Percentiles rank a stretch among this genome's conserved stretches.
Conservation (phyloP, 345 rosid genomes). For the Salix viminalis region DNA sequence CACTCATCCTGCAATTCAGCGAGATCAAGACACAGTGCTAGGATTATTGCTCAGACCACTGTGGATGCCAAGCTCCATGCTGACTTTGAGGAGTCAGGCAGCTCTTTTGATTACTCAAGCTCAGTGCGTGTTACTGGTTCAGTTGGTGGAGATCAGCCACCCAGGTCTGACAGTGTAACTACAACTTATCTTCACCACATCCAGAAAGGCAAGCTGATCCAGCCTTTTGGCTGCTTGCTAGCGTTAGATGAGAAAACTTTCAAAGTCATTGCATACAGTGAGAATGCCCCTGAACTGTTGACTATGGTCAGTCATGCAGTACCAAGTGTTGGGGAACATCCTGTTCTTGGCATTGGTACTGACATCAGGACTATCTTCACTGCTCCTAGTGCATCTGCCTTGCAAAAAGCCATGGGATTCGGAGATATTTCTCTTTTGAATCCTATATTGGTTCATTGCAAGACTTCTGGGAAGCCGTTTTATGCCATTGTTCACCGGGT, state of each 20-base stretch:
- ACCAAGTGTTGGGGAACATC: constrained; percentile 86
- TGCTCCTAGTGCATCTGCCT: constrained; percentile 81
- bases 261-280: constrained; percentile 84
- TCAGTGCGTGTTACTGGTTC: constrained; percentile 58
- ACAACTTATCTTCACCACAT: constrained; percentile 89
- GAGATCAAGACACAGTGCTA: constrained; percentile 73
- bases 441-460: constrained; percentile 92
- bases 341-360: constrained; percentile 68
- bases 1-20: constrained; percentile 65
- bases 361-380: constrained; percentile 74
- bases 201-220: constrained; percentile 92
- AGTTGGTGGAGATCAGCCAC: constrained; percentile 41
- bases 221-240: constrained; percentile 93
- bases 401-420: constrained; percentile 81
- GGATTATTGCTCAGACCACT: constrained; percentile 86
- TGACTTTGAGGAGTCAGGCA: constrained; percentile 82
- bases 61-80: constrained; percentile 92
- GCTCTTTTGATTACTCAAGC: constrained; percentile 82
- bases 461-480: constrained; percentile 89
- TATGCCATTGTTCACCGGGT: constrained; percentile 89
- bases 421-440: constrained; percentile 87
- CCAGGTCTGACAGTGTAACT: constrained; percentile 78
- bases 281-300: constrained; percentile 86
- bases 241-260: constrained; percentile 86
- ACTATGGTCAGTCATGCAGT: constrained; percentile 90